phyloP scores from a whole-genome alignment of 176 grass and related monocot species.

The Oryza officinalis region DNA sequence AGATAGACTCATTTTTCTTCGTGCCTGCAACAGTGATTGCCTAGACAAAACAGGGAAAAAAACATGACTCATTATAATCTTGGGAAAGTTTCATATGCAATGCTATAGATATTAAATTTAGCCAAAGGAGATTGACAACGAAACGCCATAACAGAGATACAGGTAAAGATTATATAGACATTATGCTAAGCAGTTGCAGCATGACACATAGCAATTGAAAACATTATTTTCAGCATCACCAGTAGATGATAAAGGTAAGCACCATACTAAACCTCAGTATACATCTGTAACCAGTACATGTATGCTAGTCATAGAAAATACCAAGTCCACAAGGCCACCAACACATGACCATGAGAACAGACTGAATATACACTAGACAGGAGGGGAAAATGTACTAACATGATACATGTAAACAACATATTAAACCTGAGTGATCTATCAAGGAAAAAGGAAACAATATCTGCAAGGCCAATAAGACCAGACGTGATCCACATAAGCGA shows the following conservation, averaged over 20 bases:
- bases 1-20: conserved; percentile 67
- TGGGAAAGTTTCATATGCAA: not conserved
- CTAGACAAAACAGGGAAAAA: conserved; percentile 35
- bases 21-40: conserved; percentile 56
- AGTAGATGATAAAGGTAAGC: not conserved
- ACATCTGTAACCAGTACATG: no score
- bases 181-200: not conserved
- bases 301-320: not conserved
- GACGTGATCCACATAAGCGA: not conserved
- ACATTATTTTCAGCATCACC: not conserved
- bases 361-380: not conserved
- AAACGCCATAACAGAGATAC: not conserved
- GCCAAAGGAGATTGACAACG: not conserved
- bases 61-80: not conserved
- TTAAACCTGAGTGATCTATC: not conserved
- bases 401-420: not conserved
- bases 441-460: not conserved
- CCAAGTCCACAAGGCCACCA: not conserved
- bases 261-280: not conserved
- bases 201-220: not conserved
- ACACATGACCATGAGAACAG: not conserved
- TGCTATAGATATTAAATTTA: not conserved
- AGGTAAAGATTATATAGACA: not conserved
- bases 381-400: not conserved
- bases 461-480: not conserved